Conservation (phyloP, 140 eudicot genomes). For the Bidens hawaiensis region DNA sequence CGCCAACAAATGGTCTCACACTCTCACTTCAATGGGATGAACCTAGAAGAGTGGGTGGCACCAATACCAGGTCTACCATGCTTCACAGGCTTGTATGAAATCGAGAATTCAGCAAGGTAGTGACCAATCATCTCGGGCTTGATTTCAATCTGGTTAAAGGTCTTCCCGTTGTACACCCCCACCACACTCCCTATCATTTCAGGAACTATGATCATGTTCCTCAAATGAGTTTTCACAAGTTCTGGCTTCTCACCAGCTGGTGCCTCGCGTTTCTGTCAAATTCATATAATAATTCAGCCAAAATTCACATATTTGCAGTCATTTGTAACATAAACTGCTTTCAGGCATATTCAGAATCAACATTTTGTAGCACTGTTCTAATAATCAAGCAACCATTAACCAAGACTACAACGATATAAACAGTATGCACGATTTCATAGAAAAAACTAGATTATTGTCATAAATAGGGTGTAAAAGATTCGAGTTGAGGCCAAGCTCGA, state of each 20-base stretch:
- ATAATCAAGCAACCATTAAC: not conserved
- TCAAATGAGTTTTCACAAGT: too few species aligned
- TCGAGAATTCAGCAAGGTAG: conserved; percentile 84
- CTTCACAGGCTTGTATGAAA: conserved; percentile 93
- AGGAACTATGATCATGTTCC: too few species aligned
- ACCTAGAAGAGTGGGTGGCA: conserved; percentile 97
- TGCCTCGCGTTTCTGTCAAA: too few species aligned
- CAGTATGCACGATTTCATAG: too few species aligned
- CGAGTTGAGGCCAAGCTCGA: too few species aligned
- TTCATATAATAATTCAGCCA: conserved; percentile 80
- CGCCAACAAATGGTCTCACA: conserved; percentile 7
- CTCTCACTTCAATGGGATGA: conserved; percentile 86
- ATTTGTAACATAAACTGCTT: not conserved
- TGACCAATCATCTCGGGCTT: too few species aligned
- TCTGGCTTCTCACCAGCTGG: too few species aligned
- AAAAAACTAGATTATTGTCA: not conserved
- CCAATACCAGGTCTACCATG: conserved; percentile 98
- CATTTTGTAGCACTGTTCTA: not conserved
- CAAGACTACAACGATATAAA: too few species aligned
- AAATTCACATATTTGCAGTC: conserved; percentile 17
- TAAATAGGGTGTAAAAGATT: too few species aligned
- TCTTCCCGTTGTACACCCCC: too few species aligned
- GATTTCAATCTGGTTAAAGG: too few species aligned
- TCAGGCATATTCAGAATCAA: not conserved
- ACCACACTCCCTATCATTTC: too few species aligned